These are phyloP conservation scores for Apiotrichum veenhuisii DNA, from an alignment of 1,284 basidiomycete genomes.

Conservation along the genomic window DNA sequence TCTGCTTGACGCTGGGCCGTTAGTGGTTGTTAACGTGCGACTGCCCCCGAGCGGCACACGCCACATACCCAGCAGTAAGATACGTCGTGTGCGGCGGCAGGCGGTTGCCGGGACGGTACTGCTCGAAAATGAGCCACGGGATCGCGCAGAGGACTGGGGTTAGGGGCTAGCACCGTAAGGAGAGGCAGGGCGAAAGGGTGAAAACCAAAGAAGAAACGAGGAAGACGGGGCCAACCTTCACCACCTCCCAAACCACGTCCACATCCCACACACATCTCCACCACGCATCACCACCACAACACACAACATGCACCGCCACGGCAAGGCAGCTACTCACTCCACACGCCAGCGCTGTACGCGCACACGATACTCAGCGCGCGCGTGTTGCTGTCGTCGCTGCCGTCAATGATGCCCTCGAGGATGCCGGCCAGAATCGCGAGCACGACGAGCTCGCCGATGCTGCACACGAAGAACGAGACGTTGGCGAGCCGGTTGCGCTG, in stretches of 20 bases:
- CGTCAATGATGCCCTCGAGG: constrained; percentile 57
- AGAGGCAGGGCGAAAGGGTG: too few relatives aligned
- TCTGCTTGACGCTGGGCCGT: constrained; percentile 54
- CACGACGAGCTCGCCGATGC: constrained; percentile 45
- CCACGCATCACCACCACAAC: too few relatives aligned
- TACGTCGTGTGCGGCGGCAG: constrained; percentile 19
- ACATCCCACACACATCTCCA: too few relatives aligned
- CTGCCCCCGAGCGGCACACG: too few relatives aligned
- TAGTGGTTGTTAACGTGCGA: too few relatives aligned
- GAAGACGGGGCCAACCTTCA: too few relatives aligned
- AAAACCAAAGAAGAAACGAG: too few relatives aligned
- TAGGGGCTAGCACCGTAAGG: too few relatives aligned
- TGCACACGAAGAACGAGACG: constrained; percentile 65
- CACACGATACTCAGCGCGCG: constrained; percentile 69
- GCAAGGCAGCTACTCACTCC: constrained; percentile 60
- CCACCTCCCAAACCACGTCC: too few relatives aligned
- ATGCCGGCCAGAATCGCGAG: constrained; percentile 49
- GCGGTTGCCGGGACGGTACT: constrained; percentile 25
- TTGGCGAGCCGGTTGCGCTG: constrained; percentile 25
- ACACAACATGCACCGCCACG: not conserved
- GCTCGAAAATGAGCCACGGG: constrained; percentile 22
- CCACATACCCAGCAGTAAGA: constrained; percentile 13
- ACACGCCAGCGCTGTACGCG: constrained; percentile 69
- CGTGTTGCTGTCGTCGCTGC: constrained; percentile 73
- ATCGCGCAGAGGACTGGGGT: constrained; percentile 14